Conservation (phyloP, 2,329 filamentous ascomycete species). For the Colletotrichum chrysophilum region DNA sequence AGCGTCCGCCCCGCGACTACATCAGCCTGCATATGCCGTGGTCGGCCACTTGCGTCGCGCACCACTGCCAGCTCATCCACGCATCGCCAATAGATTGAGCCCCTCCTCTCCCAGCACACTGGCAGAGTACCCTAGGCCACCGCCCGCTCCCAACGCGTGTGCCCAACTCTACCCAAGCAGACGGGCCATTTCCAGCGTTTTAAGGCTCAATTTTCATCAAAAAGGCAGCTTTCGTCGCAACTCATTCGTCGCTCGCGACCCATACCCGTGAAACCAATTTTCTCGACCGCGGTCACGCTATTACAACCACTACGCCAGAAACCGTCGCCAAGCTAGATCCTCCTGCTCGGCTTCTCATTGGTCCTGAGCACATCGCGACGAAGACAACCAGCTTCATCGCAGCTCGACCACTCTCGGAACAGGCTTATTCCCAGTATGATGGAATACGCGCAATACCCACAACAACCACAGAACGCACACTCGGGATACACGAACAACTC, state of each 20-base stretch:
- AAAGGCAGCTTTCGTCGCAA: constrained; percentile 23
- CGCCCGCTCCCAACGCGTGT: constrained; percentile 45
- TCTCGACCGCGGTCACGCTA: constrained; percentile 3
- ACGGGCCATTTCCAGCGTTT: constrained; percentile 31
- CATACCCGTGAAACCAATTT: constrained; percentile 15
- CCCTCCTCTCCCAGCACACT: constrained; percentile 50
- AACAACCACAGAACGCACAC: constrained; percentile 70
- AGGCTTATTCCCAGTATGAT: constrained; percentile 56
- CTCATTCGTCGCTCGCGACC: constrained; percentile 23
- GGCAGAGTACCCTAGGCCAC: constrained; percentile 49
- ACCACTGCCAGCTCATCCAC: constrained; percentile 66
- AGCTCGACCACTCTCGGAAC: background rate
- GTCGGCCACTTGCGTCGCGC: constrained; percentile 58
- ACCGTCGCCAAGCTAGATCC: background rate
- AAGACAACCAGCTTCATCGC: constrained; percentile 28
- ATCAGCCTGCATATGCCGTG: constrained; percentile 66
- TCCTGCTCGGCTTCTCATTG: background rate
- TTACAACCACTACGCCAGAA: background rate
- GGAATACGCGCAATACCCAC: constrained; percentile 79
- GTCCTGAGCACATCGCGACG: constrained; percentile 28
- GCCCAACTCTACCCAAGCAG: constrained; percentile 51
- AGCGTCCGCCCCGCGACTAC: constrained; percentile 44
- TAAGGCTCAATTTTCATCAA: constrained; percentile 34
- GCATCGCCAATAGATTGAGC: constrained; percentile 63
- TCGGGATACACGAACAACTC: constrained; percentile 66